Evolutionary conservation across 495 filamentous ascomycete species (phyloP), one percentile per base, ranked within the genome.

Genomic region (Trichoderma orchidacearum): DNA sequence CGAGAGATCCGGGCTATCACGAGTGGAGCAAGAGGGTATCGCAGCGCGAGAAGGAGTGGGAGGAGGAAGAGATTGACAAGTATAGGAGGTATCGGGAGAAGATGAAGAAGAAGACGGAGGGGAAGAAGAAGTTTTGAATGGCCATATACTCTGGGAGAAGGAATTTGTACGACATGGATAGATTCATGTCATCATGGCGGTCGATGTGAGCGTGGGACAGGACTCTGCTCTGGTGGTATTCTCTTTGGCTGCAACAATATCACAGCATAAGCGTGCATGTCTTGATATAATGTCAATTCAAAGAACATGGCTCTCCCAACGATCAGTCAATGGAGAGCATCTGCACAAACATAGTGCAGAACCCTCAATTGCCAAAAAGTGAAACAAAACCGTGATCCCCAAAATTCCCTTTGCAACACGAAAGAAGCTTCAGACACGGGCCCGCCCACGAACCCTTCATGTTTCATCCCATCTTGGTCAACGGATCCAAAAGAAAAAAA

Each of bases 1-100:
- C 67, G 12, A 68, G 72, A 7, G 64, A 70, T 32, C 70, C 64
- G 29, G 56, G 29, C n/a, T 57, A 35, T n/a, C 56, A 51, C 18
- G 56, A 35, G 9, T 31, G 45, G 17, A 50, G 45, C 27, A 27
- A 23, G 29, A 50, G 5, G 38, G 45, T 5, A 15, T 52, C 30
- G 32, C 56, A 34, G 56, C 21, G 28, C 27, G 30, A 36, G 17
- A 52, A 23, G 53, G 53, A 55, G 31, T 34, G 30, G 45, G 56
- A 50, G 23, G 29, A 36, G 45, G 45, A 57, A 45, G 56, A 51
- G 56, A 23, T 12, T 18, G 15, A 18, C 21, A 52, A 28, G 29
- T 51, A 50, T 52, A 15, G 38, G 32, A 30, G 30, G 17, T 27
- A 55, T 27, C 31, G 15, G 30, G 31, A 55, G 30, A 34, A 18